Base-by-base conservation (phyloP, 2,329 filamentous ascomycete species). In the Didymella segeticola region DNA sequence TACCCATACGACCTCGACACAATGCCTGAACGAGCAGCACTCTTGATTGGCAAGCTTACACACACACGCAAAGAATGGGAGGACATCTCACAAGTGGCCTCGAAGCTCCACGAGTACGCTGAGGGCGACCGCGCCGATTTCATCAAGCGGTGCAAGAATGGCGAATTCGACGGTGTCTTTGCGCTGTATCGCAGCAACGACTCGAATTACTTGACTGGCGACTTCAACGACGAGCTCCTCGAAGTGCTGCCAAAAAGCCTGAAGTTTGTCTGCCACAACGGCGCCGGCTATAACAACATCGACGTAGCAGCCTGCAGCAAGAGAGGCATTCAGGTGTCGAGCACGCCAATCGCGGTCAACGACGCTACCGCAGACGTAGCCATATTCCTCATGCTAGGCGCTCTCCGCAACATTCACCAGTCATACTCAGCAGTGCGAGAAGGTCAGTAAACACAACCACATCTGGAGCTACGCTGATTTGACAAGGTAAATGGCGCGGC, bases 281-380 rank as follows among this genome's bases (percentile, higher is more conserved):
- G 83, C 14, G 83, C 83, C 1, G 83, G 83, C 4, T 86, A 86
- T 69, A 83, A 86, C 66, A 85, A 85, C 61, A 80, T 86, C 41
- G 83, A 86, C 53, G 75, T 85, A 12, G 68, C 75, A 1, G 80
- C 79, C 19, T 85, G 82, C 67, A 81, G 80, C 22, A 68, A 77
- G 57, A 76, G 61, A 60, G 74, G 74, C 2, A 80, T 81, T 22
- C 61, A 67, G 1, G 74, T 80, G n/a, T 77, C 77, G 58, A 73
- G 78, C 56, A 80, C 78, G 2, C 79, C 79, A 0, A 75, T 78
- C 27, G 79, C 78, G 1, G 78, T 81, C 22, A 79, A 83, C 36
- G 79, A 82, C 50, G 78, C 80, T 5, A 83, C 81, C 12, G 81
- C 78, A 6, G 78, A 80, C 27, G 71, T 79, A 7, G 79, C 79